Percentiles rank a stretch among this genome's conserved stretches.
Conservation (phyloP, 768 basidiomycete species). For the Fistulinella prunicolor region DNA sequence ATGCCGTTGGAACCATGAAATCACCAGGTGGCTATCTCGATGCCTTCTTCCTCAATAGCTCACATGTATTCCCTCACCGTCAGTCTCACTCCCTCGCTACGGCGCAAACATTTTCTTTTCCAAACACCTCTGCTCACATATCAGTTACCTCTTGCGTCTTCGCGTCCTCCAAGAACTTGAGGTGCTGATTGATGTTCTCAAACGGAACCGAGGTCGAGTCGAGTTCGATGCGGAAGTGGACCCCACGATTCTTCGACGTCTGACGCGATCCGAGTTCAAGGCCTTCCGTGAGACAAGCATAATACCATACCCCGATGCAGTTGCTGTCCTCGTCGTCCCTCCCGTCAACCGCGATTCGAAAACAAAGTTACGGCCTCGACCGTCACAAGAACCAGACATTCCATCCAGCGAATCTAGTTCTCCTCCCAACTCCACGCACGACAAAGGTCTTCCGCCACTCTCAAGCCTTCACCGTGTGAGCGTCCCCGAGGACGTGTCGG, state of each 20-base stretch:
- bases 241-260: conserved; percentile 52
- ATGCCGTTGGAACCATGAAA: conserved; percentile 38
- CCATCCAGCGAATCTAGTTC: conserved; percentile 9
- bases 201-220: background rate
- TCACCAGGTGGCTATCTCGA: conserved; percentile 34
- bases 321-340: conserved; percentile 69
- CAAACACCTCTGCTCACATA: conserved; percentile 49
- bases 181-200: conserved; percentile 42
- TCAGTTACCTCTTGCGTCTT: conserved; percentile 64
- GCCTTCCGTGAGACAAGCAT: conserved; percentile 43
- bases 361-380: conserved; percentile 43
- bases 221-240: conserved; percentile 14
- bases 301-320: conserved; percentile 50
- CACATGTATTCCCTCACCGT: background rate
- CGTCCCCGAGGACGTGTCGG: background rate
- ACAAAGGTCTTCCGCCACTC: conserved; percentile 24
- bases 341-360: conserved; percentile 55
- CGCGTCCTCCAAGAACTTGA: conserved; percentile 76
- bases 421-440: background rate
- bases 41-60: background rate
- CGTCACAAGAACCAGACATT: conserved; percentile 37
- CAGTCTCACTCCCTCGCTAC: conserved; percentile 25
- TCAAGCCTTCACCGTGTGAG: conserved; percentile 22
- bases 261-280: conserved; percentile 62
- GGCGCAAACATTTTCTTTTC: conserved; percentile 35